phyloP scores from a whole-genome alignment of 352 stramenopile species.

The Blastocystis sp. region DNA sequence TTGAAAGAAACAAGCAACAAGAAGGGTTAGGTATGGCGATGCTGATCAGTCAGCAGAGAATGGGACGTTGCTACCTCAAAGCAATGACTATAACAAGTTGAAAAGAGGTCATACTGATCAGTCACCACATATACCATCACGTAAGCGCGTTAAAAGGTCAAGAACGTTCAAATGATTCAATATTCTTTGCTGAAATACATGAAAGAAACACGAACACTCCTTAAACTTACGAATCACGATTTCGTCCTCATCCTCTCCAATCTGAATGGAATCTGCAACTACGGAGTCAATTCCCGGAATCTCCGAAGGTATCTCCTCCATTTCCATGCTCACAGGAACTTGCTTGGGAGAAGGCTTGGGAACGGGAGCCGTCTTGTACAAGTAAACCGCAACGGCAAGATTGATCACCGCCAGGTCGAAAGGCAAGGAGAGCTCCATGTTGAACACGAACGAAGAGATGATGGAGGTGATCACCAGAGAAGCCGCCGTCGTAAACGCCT shows the following conservation, averaged over 20 bases:
- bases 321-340: not conserved
- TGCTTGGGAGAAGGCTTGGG: not conserved
- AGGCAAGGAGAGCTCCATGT: not conserved
- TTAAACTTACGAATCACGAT: not conserved
- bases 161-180: too few relatives aligned
- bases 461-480: slow-evolving; percentile 29
- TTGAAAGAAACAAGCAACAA: too few relatives aligned
- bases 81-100: too few relatives aligned
- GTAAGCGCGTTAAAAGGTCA: too few relatives aligned
- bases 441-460: not conserved
- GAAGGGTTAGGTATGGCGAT: too few relatives aligned
- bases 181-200: too few relatives aligned
- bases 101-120: too few relatives aligned
- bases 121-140: too few relatives aligned
- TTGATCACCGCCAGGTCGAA: slow-evolving; percentile 48
- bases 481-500: slow-evolving; percentile 1
- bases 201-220: not conserved
- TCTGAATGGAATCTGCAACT: not conserved
- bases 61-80: too few relatives aligned
- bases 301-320: slow-evolving; percentile 11
- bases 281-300: not conserved
- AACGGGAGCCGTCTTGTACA: slow-evolving; percentile 20
- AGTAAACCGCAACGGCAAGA: slow-evolving; percentile 27
- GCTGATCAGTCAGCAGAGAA: too few relatives aligned
- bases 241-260: slow-evolving; percentile 43